Conservation (phyloP, 192 early-diverging fungal genomes). For the Funneliformis mosseae region DNA sequence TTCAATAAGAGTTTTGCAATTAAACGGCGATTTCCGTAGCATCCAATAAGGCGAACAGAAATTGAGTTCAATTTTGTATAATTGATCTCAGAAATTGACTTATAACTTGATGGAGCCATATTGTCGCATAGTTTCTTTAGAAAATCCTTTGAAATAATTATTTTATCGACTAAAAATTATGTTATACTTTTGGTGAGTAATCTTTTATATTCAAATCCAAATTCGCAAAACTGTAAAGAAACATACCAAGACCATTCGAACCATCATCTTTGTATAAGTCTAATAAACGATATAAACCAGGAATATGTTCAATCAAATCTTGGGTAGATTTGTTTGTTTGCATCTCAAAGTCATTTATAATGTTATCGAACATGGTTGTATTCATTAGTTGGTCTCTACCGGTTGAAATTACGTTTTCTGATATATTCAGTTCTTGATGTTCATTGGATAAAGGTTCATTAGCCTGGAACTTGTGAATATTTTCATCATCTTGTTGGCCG, state of each 20-base stretch:
- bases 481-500: too few relatives aligned
- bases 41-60: slow-evolving; percentile 1
- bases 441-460: too few relatives aligned
- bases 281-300: slow-evolving; percentile 22
- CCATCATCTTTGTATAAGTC: slow-evolving; percentile 23
- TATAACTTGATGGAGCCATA: slow-evolving; percentile 5
- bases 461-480: too few relatives aligned
- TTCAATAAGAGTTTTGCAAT: slow-evolving; percentile 27
- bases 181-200: background rate
- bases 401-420: too few relatives aligned
- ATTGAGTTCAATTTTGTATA: background rate
- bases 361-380: too few relatives aligned
- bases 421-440: too few relatives aligned
- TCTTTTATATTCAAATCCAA: background rate
- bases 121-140: slow-evolving; percentile 27
- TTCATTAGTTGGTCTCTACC: too few relatives aligned
- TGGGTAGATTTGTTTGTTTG: background rate
- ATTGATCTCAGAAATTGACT: slow-evolving; percentile 17
- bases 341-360: too few relatives aligned
- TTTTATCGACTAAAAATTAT: slow-evolving; percentile 10
- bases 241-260: slow-evolving; percentile 19
- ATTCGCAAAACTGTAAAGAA: background rate
- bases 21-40: slow-evolving; percentile 3
- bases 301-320: background rate
- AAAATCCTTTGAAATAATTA: background rate